Conservation (phyloP, 1,139 yeast species). For the Yamadazyma diospyri region DNA sequence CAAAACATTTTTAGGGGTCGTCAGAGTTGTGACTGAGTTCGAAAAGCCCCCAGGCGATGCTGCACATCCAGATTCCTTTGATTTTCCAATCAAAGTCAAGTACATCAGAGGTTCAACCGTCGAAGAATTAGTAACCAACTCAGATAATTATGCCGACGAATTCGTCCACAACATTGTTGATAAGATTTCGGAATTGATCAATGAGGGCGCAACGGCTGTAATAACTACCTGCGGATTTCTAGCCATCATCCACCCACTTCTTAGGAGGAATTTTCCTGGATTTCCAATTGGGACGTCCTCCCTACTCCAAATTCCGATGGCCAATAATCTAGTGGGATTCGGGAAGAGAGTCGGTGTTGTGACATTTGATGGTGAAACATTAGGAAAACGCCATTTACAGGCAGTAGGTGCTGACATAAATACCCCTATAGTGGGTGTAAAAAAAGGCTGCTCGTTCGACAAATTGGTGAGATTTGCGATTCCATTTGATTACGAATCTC, state of each 20-base stretch:
- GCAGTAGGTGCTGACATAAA: slow-evolving; percentile 21
- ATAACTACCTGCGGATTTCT: slow-evolving; percentile 22
- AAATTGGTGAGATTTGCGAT: slow-evolving; percentile 16
- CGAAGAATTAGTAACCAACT: slow-evolving; percentile 14
- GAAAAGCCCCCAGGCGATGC: slow-evolving; percentile 27
- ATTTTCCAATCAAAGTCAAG: slow-evolving; percentile 17
- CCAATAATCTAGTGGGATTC: slow-evolving; percentile 15
- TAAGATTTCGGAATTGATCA: slow-evolving; percentile 13
- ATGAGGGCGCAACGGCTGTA: slow-evolving; percentile 19
- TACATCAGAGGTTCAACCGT: slow-evolving; percentile 16
- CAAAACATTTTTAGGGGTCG: slow-evolving; percentile 13
- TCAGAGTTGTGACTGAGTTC: slow-evolving; percentile 13
- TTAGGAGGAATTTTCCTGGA: slow-evolving; percentile 15
- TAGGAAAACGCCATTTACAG: slow-evolving; percentile 22
- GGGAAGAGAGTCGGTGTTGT: slow-evolving; percentile 22
- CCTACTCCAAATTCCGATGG: slow-evolving; percentile 24
- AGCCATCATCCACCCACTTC: slow-evolving; percentile 21
- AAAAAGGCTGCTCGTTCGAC: slow-evolving; percentile 19
- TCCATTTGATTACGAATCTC: slow-evolving; percentile 19
- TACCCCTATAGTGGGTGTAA: slow-evolving; percentile 17
- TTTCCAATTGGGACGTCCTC: slow-evolving; percentile 28
- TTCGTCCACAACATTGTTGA: slow-evolving; percentile 16
- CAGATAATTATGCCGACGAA: slow-evolving; percentile 13
- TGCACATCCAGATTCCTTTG: slow-evolving; percentile 18
- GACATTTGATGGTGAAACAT: slow-evolving; percentile 22